Conservation (phyloP, 495 filamentous ascomycete species). For the Tirmania nivea region DNA sequence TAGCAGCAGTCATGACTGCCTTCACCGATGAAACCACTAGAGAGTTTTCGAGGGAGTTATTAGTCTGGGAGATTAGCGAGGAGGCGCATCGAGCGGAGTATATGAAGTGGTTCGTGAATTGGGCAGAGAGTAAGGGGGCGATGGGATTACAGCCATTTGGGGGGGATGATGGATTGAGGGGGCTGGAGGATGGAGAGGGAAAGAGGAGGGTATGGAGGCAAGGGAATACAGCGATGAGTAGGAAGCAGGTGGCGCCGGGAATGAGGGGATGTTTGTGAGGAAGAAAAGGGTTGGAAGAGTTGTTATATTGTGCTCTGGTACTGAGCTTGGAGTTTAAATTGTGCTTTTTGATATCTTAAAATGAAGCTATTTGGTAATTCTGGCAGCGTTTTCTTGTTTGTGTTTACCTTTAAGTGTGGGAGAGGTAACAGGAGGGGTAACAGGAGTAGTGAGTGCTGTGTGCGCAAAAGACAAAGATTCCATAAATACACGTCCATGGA, state of each 20-base stretch:
- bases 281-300: background rate
- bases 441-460: too few relatives aligned
- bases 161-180: slow-evolving; percentile 5
- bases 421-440: too few relatives aligned
- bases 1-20: slow-evolving; percentile 61
- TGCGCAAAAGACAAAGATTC: too few relatives aligned
- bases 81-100: slow-evolving; percentile 21
- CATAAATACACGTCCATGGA: too few relatives aligned
- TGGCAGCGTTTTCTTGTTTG: too few relatives aligned
- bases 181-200: slow-evolving; percentile 16
- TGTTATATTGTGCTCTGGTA: background rate
- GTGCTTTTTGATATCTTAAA: too few relatives aligned
- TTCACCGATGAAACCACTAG: slow-evolving; percentile 25
- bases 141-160: slow-evolving; percentile 8
- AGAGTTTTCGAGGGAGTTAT: slow-evolving; percentile 47
- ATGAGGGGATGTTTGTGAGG: slow-evolving; percentile 27
- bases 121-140: slow-evolving; percentile 23
- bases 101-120: slow-evolving; percentile 31
- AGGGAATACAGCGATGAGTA: slow-evolving; percentile 40
- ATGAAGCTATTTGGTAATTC: too few relatives aligned
- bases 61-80: slow-evolving; percentile 39
- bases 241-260: slow-evolving; percentile 79
- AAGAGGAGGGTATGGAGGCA: slow-evolving; percentile 46
- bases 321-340: background rate
- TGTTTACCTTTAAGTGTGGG: too few relatives aligned